Percentiles rank a stretch among this genome's conserved stretches.
Evolutionary conservation across 129 eudicot genomes (phyloP).

Genomic region (Tagetes patula): DNA sequence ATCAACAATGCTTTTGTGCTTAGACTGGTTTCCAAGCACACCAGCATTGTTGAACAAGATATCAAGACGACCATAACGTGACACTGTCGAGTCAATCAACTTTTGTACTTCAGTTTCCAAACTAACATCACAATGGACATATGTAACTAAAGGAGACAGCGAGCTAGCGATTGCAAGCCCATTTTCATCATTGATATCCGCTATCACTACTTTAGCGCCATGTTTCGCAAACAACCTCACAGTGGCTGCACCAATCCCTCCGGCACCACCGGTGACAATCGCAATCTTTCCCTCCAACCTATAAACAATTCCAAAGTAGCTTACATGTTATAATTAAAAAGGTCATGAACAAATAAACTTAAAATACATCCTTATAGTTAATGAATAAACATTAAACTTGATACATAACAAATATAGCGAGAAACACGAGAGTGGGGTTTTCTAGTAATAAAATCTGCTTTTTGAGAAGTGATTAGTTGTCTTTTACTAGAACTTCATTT

Average conservation of each 20-base stretch:
- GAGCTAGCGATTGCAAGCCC: slow-evolving; percentile 55
- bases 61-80: slow-evolving; percentile 55
- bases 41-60: slow-evolving; percentile 87
- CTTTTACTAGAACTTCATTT: slow-evolving; percentile 14
- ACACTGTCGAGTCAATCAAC: slow-evolving; percentile 43
- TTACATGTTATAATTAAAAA: neutral
- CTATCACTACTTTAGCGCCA: slow-evolving; percentile 81
- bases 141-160: slow-evolving; percentile 50
- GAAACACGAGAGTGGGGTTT: slow-evolving; percentile 34
- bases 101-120: slow-evolving; percentile 54
- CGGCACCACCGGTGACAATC: slow-evolving; percentile 87
- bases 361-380: neutral
- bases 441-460: slow-evolving; percentile 7
- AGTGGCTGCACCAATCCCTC: slow-evolving; percentile 87
- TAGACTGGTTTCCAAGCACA: slow-evolving; percentile 60
- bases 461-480: slow-evolving; percentile 29
- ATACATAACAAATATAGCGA: neutral
- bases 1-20: slow-evolving; percentile 65
- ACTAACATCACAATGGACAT: slow-evolving; percentile 77
- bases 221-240: slow-evolving; percentile 62
- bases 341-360: neutral
- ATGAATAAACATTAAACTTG: neutral
- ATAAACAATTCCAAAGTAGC: slow-evolving; percentile 1
- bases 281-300: slow-evolving; percentile 95
- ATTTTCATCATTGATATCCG: slow-evolving; percentile 55